Base-by-base conservation (phyloP, 202 grass and related monocot species). In the Setaria italica region DNA sequence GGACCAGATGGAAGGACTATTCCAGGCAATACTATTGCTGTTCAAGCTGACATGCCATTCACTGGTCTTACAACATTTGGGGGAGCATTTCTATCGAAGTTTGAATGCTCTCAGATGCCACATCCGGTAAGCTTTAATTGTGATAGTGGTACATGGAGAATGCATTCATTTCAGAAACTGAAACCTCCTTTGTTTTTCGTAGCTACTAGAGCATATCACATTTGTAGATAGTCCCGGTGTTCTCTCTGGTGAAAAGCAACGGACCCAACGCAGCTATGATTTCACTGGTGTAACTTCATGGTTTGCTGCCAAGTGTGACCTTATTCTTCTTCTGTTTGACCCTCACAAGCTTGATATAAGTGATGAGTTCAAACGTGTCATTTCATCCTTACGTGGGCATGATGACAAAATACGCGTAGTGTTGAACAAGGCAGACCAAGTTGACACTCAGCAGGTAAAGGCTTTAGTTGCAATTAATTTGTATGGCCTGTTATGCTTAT, bases 251-350 rank as follows among this genome's bases (percentile, higher is more conserved):
- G 95, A 98, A 87, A 98, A 98, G 82, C 95, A 98, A 75, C 83
- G 95, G 62, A 95, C 95, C 19, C 95, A 98, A 73, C 93, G 93
- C 6, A 95, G 95, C 82, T 98, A 98, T 71, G 90, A 91, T 84
- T 96, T 91, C 77, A 98, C 85, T 63, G 95, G 95, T 77, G 88
- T 95, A 41, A 98, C 93, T 20, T 94, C 95, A 82, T 98, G 93
- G 95, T 98, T 98, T 89, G 93, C 95, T 47, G 84, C 93, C 12
- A 98, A 98, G 79, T 94, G 93, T 7, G 95, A 98, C 35, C 87
- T 98, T 82, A 95, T 98, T 69, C 91, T 98, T 89, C 92, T 98
- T 60, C 71, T 98, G 59, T 98, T 95, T 92, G 95, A 98, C 82
- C 92, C 95, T 32, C 88, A 98, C 49, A 98, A 98, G 83, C 95